phyloP scores from a whole-genome alignment of 371 early-diverging fungal genomes.

The Smittium mucronatum region DNA sequence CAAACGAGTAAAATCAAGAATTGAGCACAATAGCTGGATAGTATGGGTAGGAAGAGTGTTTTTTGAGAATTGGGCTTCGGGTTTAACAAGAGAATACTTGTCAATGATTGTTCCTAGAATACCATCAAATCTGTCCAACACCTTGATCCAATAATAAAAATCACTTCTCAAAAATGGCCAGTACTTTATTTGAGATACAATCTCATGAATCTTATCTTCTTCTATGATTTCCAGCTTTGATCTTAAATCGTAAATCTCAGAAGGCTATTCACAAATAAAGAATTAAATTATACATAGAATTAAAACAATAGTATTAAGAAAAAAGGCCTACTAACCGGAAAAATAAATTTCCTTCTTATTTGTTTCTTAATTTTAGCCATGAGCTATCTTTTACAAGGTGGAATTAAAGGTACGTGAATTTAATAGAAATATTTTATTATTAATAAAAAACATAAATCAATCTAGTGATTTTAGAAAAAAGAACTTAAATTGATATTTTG shows the following conservation, averaged over 20 bases:
- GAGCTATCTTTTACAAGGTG: too few species aligned
- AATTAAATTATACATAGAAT: not conserved
- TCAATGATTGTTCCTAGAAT: conserved; percentile 54
- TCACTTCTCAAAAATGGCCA: conserved; percentile 83
- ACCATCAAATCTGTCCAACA: conserved; percentile 81
- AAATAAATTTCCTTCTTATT: conserved; percentile 4
- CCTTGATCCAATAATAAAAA: conserved; percentile 85
- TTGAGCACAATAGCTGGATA: conserved; percentile 47
- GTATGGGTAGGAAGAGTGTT: conserved; percentile 39
- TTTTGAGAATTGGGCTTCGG: conserved; percentile 33
- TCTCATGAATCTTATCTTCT: not conserved
- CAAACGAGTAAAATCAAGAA: conserved; percentile 58
- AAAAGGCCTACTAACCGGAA: conserved; percentile 4
- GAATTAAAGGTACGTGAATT: too few species aligned
- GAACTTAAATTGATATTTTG: too few species aligned
- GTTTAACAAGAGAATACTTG: conserved; percentile 42
- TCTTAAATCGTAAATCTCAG: conserved; percentile 1
- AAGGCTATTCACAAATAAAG: conserved; percentile 6
- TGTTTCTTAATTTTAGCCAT: conserved; percentile 11
- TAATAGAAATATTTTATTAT: too few species aligned
- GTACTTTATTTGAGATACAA: conserved; percentile 16
- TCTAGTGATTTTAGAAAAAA: too few species aligned
- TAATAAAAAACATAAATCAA: too few species aligned
- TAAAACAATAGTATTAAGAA: not conserved
- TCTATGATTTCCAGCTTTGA: not conserved